Evolutionary conservation across 2,329 filamentous ascomycete genomes (phyloP), one percentile per base, ranked within the genome.

Genomic region (Diaporthe australafricana): DNA sequence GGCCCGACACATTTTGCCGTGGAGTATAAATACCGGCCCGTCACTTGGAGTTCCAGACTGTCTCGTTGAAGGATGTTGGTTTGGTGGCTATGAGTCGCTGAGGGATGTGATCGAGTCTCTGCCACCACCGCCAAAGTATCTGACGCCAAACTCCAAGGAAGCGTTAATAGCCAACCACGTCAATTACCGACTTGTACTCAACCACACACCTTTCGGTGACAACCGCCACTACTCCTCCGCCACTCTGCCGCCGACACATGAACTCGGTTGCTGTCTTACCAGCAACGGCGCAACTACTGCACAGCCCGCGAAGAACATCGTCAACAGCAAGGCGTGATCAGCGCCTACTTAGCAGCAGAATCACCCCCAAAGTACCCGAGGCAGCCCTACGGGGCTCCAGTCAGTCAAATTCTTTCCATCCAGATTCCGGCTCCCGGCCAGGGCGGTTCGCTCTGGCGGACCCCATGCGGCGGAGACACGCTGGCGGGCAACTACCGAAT

Each of bases 361-460:
- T 72, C 71, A 48, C 60, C 71, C 77, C 76, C 76, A 77, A 80
- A 81, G 80, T 81, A 80, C 27, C 30, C 45, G 40, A 52, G 72
- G 81, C 82, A 86, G 87, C 87, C 87, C 86, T 82, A 80, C 82
- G 86, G 86, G 87, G 87, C 86, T 83, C 83, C 82, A 78, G 80
- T 81, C 79, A 80, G 83, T 81, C 86, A 85, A 85, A 89, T 88
- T 87, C 84, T 89, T 83, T 87, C 88, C 80, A 85, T 89, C 80
- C 88, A 88, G 85, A 87, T 82, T 83, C 86, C 88, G 86, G 89
- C 88, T 88, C 87, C 88, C 90, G 90, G 91, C 90, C 89, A 91
- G 91, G 89, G 91, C 90, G 90, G 86, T 84, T 88, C 87, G 91
- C 90, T 93, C 91, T 93, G 91, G 91, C 90, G 90, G 90, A 88